Evolutionary conservation across 306 rosid species (phyloP), one percentile per base, ranked within the genome.

Genomic region (Rosa chinensis): DNA sequence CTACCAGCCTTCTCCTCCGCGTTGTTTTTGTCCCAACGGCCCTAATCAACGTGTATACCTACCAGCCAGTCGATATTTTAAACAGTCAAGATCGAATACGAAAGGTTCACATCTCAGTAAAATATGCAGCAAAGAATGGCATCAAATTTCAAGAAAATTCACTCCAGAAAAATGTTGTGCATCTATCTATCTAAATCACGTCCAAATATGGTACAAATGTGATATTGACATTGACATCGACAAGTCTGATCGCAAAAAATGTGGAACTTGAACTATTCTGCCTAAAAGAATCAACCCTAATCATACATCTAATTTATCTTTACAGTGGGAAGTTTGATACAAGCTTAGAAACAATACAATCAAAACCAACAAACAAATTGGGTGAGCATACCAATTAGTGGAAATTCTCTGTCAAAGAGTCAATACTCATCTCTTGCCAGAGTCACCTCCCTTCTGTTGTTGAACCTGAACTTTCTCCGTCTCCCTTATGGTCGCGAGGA

Each of bases 291-390:
- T 79, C 84, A 70, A 81, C 77, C 80, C 77, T 28, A n/a, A 58
- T 52, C 69, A 71, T 84, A 81, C 90, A 78, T 58, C 73, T 58
- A 61, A 77, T 50, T 47, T 77, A 76, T 71, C 73, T 89, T 86
- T 82, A 87, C 87, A 89, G 82, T 72, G 79, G 82, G 59, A 64
- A 59, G 63, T 14, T 62, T 70, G 32, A 42, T 52, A 76, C 76
- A 40, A 14, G 49, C 68, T 67, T 23, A 75, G 23, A 16, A 86
- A 80, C 74, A 83, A 79, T 58, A 74, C 72, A 73, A 72, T 77
- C 66, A 77, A 78, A 67, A 78, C 73, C 77, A 83, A 81, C 66
- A 84, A 53, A 71, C 77, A 77, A 72, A 73, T 62, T 48, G 59
- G 79, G 70, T 47, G 56, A 72, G 53, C 76, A 77, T 48, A 85